These are phyloP conservation scores for Rhodotorula taiwanensis DNA, from an alignment of 768 basidiomycete species.

Conservation along the genomic window DNA sequence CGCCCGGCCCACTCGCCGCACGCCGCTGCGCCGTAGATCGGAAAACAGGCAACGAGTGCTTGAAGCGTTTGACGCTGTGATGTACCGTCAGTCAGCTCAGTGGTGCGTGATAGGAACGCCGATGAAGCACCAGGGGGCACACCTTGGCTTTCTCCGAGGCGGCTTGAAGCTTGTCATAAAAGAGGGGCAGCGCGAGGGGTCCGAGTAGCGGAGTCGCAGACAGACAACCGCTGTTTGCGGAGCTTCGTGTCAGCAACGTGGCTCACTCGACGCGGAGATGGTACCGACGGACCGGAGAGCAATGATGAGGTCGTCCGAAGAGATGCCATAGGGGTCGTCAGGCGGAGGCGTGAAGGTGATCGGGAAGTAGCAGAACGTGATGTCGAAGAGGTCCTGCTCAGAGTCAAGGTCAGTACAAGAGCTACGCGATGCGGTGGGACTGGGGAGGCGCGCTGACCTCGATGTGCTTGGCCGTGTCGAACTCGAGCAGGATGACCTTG, in stretches of 20 bases:
- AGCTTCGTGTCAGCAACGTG: constrained; percentile 8
- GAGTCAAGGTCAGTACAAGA: not conserved
- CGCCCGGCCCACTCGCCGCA: constrained; percentile 61
- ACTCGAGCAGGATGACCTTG: constrained; percentile 77
- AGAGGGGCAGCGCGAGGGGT: constrained; percentile 72
- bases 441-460: constrained; percentile 54
- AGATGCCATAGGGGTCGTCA: constrained; percentile 87
- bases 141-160: constrained; percentile 80
- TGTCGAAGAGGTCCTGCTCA: constrained; percentile 77
- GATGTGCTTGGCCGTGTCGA: constrained; percentile 64
- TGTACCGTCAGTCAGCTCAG: not conserved
- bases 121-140: constrained; percentile 25
- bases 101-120: not conserved
- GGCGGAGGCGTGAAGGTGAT: constrained; percentile 93
- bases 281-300: constrained; percentile 55
- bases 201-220: constrained; percentile 76
- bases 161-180: constrained; percentile 82
- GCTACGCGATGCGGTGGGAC: not conserved
- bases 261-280: too few relatives aligned
- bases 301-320: constrained; percentile 70
- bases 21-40: constrained; percentile 67
- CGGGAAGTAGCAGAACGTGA: constrained; percentile 96
- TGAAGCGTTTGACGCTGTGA: constrained; percentile 76
- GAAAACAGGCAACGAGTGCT: constrained; percentile 67
- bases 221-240: constrained; percentile 56